Base-by-base conservation (phyloP, 2,329 filamentous ascomycete species). In the Neoarthrinium moseri region DNA sequence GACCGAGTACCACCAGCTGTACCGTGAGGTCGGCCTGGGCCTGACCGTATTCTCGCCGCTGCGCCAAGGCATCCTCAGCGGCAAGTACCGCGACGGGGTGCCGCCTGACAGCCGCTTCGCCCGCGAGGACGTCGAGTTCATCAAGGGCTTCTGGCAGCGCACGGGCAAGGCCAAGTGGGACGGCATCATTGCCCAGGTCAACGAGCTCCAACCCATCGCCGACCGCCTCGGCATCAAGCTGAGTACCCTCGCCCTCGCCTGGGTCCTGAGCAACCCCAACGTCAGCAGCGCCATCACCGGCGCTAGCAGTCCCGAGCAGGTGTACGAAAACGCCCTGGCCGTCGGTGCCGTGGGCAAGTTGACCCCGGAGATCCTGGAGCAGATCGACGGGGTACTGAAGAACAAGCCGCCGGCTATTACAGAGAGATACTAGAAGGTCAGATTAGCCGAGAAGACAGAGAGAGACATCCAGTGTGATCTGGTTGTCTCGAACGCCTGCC, bases 51-150 rank as follows among this genome's bases (percentile, higher is more conserved):
- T 78, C 66, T 81, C 75, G 2, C 83, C 83, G 2, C 65, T 87
- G 13, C 73, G 75, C 51, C 67, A 69, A 39, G 83, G 83, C 15
- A 72, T 86, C 49, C 66, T 87, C 51, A 81, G 80, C 0, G 84
- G 83, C 36, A 87, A 87, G 64, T 87, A 87, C 67, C 82, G 80
- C 60, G 67, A 83, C 54, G 80, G 78, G 21, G 77, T 84, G 34
- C 60, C 60, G 10, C 42, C 51, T 4, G 56, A 56, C 50, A 62
- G 59, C 34, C 55, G 60, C 26, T 58, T 56, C 45, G 37, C 20
- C 24, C 21, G 20, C 20, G 38, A 36, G 24, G 18, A 43, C 60
- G 68, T 81, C 51, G 77, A 76, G 20, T 78, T 83, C 36, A 81
- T 81, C 4, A 66, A 75, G 4, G 83, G 20, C 70, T 84, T 46